Evolutionary conservation across 345 rosid species (phyloP).

Genomic region (Boechera divaricarpa): DNA sequence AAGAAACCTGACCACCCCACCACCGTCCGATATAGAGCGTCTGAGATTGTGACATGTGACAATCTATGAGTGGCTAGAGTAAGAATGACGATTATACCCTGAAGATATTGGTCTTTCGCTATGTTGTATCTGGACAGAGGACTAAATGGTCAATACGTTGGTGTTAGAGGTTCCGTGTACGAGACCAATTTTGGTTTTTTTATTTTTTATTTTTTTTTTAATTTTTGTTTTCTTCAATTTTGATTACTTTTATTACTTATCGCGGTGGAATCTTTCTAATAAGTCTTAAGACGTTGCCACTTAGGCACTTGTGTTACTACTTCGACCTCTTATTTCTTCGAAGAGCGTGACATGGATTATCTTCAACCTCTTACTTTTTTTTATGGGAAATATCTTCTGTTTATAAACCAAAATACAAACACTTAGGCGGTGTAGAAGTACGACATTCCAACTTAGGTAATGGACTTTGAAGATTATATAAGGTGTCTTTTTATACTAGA

Average conservation of each 20-base stretch:
- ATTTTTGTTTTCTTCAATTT: not conserved
- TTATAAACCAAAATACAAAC: not conserved
- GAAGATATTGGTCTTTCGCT: not conserved
- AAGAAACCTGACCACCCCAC: conserved; percentile 27
- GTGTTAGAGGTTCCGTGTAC: conserved; percentile 42
- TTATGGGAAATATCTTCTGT: conserved; percentile 4
- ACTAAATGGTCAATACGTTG: conserved; percentile 8
- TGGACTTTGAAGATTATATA: not conserved
- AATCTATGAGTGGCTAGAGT: rapidly evolving
- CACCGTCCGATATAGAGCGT: conserved; percentile 28
- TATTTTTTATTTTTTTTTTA: not conserved
- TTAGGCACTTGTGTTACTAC: not conserved
- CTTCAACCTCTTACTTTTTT: conserved; percentile 24
- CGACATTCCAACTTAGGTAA: not conserved
- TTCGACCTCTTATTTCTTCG: conserved; percentile 24
- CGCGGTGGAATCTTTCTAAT: conserved; percentile 13
- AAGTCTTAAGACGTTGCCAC: conserved; percentile 21
- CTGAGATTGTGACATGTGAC: conserved; percentile 6
- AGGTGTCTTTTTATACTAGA: not conserved
- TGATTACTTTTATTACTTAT: not conserved
- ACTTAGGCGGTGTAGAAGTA: not conserved
- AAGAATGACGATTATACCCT: not conserved
- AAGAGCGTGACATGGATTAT: conserved; percentile 29
- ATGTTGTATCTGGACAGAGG: conserved; percentile 20
- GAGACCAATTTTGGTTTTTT: conserved; percentile 28